Base-by-base conservation (phyloP, 176 grass and related monocot genomes). In the Carex scoparia region DNA sequence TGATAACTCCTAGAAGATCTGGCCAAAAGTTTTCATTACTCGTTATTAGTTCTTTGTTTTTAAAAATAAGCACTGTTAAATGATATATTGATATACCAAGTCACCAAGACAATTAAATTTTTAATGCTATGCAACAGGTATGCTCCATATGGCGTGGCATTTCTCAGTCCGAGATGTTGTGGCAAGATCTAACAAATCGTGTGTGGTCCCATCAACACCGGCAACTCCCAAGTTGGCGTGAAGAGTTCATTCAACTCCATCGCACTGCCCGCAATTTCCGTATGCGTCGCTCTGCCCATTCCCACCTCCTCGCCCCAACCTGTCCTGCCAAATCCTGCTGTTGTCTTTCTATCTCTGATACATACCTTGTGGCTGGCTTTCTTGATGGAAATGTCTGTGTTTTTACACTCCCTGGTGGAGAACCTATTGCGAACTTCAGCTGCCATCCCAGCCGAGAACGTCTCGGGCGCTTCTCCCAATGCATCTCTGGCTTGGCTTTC, bases 211-310 rank as follows among this genome's bases (percentile, higher is more conserved):
- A 62, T 10, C 84, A 56, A 6, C 68, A 56, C 11, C 46, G 42
- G 79, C 44, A 70, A 1, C 68, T 57, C 7, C 70, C 88, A 0
- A 82, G 60, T 11, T 89, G 88, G 88, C 88, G 42, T 53, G 84
- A 72, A 19, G 88, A 89, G 66, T 89, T 85, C 78, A n/a, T 83
- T 37, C 84, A 73, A 10, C 65, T 83, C 12, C 88, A 89, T 81
- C 58, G 58, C 46, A 86, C 84, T 18, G 84, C 70, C 27, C 57
- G 59, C 38, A 89, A 89, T 79, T 89, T 89, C 32, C 88, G 79
- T 1, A 30, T 54, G 65, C 58, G 68, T 31, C 88, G 84, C 57
- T 89, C 68, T 9, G 58, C 13, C n/a, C 49, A 89, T 30, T 89
- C 88, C 19, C 77, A 28, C 49, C 66, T 82, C 16, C 58, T 82